Base-by-base conservation (phyloP, 345 rosid genomes). In the Gossypium longicalyx region DNA sequence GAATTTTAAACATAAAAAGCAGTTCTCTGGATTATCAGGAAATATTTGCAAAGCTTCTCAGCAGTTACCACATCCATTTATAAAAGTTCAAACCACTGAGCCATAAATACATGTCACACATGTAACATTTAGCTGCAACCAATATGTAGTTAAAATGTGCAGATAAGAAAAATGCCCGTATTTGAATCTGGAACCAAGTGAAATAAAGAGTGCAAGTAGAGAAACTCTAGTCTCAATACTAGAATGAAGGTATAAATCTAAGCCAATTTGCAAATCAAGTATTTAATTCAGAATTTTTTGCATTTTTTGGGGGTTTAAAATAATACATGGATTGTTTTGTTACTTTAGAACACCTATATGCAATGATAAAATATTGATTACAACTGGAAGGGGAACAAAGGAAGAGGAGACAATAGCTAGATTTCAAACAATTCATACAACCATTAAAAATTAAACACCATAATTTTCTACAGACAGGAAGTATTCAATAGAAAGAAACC, bases 1-100 rank as follows among this genome's bases (percentile, higher is more conserved):
- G 84, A 80, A 76, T 68, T 77, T 49, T 25, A 72, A 12, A 71
- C 29, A 71, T 3, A n/a, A 63, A 3, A 29, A 66, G 47, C 34
- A 67, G 53, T 19, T 76, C 51, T 73, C 53, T 20, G 67, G 47
- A 67, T 74, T 52, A 47, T 20, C 8, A 74, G 19, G 58, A 76
- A 19, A 51, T 43, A 58, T 47, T 48, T 47, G 25, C 54, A 38
- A 70, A 75, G 41, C 17, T 54, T 64, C 49, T 56, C 58, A 71
- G n/a, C 23, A 72, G 41, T 17, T 17, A 69, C 47, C 15, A 27
- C 45, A 69, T 69, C 19, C 13, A 49, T 48, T 3, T 2, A 49
- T 3, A 25, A 12, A 25, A 25, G 43, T 49, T 8, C 27, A 49
- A 23, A 68, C 13, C 72, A 49, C 4, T 25, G 16, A 68, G 9